phyloP scores from a whole-genome alignment of 495 filamentous ascomycete genomes.

The Aspergillus kassunensis region DNA sequence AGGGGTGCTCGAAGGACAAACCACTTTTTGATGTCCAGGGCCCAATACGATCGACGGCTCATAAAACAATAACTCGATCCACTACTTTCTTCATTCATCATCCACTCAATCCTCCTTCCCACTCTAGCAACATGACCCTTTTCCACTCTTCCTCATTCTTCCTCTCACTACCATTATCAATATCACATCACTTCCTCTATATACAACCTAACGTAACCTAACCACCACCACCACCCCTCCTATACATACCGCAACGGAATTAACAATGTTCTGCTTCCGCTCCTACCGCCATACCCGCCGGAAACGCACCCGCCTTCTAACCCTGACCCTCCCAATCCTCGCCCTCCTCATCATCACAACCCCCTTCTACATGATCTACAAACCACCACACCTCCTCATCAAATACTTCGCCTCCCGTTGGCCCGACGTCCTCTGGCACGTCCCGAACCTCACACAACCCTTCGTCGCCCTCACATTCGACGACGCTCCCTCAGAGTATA shows the following conservation, averaged over 20 bases:
- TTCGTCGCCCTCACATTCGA: conserved; percentile 80
- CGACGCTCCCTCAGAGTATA: conserved; percentile 73
- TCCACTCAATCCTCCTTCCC: neutral
- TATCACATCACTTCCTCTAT: too few species aligned
- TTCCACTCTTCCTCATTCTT: neutral
- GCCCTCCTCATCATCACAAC: conserved; percentile 44
- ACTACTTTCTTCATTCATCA: neutral
- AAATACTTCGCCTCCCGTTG: conserved; percentile 62
- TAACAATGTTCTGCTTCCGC: conserved; percentile 36
- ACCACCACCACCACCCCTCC: neutral
- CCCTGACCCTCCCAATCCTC: conserved; percentile 47
- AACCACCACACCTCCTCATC: conserved; percentile 65
- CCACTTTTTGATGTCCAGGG: neutral
- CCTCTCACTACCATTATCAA: neutral
- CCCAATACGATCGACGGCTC: neutral
- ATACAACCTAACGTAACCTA: neutral
- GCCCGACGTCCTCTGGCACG: conserved; percentile 73
- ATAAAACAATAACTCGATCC: conserved; percentile 5
- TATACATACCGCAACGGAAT: neutral
- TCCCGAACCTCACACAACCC: conserved; percentile 23
- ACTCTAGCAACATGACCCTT: conserved; percentile 5
- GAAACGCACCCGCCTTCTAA: conserved; percentile 41
- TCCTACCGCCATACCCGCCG: conserved; percentile 28
- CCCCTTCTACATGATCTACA: conserved; percentile 68
- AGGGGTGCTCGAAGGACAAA: conserved; percentile 2